phyloP scores from a whole-genome alignment of 768 basidiomycete genomes.

The Trametes punicea region DNA sequence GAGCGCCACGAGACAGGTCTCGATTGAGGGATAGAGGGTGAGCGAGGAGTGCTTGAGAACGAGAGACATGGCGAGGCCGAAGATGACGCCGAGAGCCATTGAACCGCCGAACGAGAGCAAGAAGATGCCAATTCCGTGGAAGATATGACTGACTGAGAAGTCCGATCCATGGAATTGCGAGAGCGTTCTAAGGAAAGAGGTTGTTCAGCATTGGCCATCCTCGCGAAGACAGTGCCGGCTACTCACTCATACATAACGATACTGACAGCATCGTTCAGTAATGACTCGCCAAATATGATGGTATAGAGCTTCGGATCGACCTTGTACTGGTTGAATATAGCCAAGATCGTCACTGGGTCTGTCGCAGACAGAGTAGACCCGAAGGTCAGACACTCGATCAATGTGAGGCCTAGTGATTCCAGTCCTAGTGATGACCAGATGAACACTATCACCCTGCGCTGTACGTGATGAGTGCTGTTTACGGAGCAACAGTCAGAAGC shows the following conservation, averaged over 20 bases:
- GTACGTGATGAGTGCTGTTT: slow-evolving; percentile 42
- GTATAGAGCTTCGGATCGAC: slow-evolving; percentile 98
- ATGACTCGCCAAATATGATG: slow-evolving; percentile 95
- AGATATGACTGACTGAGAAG: slow-evolving; percentile 82
- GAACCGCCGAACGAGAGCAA: slow-evolving; percentile 92
- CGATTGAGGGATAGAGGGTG: slow-evolving; percentile 84
- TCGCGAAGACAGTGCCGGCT: neutral
- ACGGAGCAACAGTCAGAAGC: neutral
- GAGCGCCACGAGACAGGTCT: slow-evolving; percentile 93
- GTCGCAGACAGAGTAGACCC: slow-evolving; percentile 97
- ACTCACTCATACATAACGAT: slow-evolving; percentile 99
- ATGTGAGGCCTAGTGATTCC: slow-evolving; percentile 79
- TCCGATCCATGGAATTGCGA: slow-evolving; percentile 89
- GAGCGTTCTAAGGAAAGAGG: slow-evolving; percentile 60
- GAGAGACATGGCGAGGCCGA: slow-evolving; percentile 88
- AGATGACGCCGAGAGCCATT: slow-evolving; percentile 89
- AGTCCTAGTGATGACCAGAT: slow-evolving; percentile 91
- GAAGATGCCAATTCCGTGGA: slow-evolving; percentile 98
- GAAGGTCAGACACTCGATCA: slow-evolving; percentile 93
- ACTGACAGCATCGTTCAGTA: slow-evolving; percentile 98
- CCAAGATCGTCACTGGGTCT: slow-evolving; percentile 95
- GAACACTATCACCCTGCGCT: slow-evolving; percentile 85
- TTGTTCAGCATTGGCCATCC: neutral
- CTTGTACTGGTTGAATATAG: slow-evolving; percentile 98
- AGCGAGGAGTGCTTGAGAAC: slow-evolving; percentile 93